A percentile compares a stretch with the other conserved stretches of the same genome.
These are phyloP conservation scores for Gossypium arboreum DNA, from an alignment of 345 rosid species.

Conservation along the genomic window DNA sequence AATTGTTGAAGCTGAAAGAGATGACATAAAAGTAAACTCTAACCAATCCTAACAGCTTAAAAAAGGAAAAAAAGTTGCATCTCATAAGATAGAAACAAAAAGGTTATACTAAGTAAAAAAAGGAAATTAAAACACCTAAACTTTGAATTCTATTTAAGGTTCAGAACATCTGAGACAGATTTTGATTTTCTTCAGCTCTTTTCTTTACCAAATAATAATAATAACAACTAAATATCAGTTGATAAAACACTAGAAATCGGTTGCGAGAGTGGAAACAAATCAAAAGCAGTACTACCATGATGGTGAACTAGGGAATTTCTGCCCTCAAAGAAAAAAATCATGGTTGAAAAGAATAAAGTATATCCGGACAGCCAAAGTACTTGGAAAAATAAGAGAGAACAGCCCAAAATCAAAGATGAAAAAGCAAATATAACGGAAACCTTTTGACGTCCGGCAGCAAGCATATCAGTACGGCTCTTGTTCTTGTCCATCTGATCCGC, in stretches of 20 bases:
- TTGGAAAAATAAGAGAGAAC: background rate
- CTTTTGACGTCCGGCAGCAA: conserved; percentile 93
- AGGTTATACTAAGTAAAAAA: background rate
- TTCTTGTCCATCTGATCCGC: conserved; percentile 80
- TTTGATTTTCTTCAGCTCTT: background rate
- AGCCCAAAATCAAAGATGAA: background rate
- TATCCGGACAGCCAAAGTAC: background rate
- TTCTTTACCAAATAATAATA: background rate
- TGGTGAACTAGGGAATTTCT: background rate
- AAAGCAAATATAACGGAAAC: conserved; percentile 26
- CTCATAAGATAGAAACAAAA: background rate
- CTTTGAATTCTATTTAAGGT: background rate
- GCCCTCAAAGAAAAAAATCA: background rate
- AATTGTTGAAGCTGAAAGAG: conserved; percentile 80
- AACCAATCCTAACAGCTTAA: background rate
- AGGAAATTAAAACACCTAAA: background rate
- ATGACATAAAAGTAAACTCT: conserved; percentile 15
- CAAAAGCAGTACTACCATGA: conserved; percentile 5
- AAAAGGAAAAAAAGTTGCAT: background rate
- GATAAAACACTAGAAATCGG: background rate
- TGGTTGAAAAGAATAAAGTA: no score
- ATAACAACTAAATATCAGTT: background rate
- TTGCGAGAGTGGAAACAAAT: background rate
- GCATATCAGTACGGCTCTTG: conserved; percentile 82
- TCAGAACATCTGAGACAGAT: background rate